Base-by-base conservation (phyloP, 2,329 filamentous ascomycete genomes). In the Penicillium griseofulvum region DNA sequence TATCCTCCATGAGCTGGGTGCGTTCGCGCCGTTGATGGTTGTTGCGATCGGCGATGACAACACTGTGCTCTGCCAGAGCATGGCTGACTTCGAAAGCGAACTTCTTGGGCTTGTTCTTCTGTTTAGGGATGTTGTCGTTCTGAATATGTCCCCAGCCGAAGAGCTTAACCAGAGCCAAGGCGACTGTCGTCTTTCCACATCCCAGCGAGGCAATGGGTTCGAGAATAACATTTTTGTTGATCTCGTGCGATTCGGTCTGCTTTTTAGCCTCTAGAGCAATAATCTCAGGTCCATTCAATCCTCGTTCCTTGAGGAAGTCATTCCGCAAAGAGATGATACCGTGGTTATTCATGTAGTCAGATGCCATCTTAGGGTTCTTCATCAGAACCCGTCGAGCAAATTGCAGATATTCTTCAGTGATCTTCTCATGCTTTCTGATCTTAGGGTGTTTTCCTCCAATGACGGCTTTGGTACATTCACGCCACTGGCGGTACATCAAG, bases 401-500 rank as follows among this genome's bases (percentile, higher is more conserved):
- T 11, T 85, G 71, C 7, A 99, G 80, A 69, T 99, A 99, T 69
- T 96, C 89, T 68, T 95, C 87, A 0, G 94, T 99, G 64, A 99
- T 94, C 62, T 87, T 84, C 63, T 84, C 78, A 73, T 99, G 94
- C 74, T 97, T 97, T 77, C 86, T 92, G 77, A 84, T 89, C 61
- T 82, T 88, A 11, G 92, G 90, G 37, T 84, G 76, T 64, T 84
- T 88, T 14, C 88, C 88, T 1, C 81, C 69, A 63, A 99, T 97
- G 54, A 97, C 75, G 5, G 90, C 83, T 73, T 96, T 97, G 39
- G 94, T 99, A 71, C 90, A 96, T 76, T 99, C 94, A 59, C 94
- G 87, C 94, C 94, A 99, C 77, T 99, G 94, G 24, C 94, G 87
- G 76, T 97, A 99, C 91, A 99, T 95, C 57, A 99, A 79, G 71